Conservation (phyloP, 2,329 filamentous ascomycete species). For the Xylaria sp. region DNA sequence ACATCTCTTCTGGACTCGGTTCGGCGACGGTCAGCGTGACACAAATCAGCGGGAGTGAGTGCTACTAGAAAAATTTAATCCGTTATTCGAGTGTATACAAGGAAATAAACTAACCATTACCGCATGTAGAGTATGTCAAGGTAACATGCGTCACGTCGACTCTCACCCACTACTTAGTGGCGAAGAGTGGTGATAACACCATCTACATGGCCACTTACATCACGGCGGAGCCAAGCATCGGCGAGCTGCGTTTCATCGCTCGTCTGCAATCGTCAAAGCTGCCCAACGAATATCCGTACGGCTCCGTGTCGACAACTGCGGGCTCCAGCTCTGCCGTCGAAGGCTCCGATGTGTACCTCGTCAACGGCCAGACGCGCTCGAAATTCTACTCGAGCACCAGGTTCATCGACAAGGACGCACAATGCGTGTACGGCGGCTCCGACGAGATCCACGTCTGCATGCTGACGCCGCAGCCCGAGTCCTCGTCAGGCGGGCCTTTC, state of each 20-base stretch:
- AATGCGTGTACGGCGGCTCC: constrained; percentile 67
- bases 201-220: constrained; percentile 73
- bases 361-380: constrained; percentile 71
- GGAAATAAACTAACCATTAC: constrained; percentile 5
- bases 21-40: constrained; percentile 63
- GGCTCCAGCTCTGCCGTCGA: constrained; percentile 65
- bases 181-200: constrained; percentile 68
- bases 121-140: constrained; percentile 61
- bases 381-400: constrained; percentile 77
- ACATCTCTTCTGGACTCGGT: constrained; percentile 70
- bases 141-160: constrained; percentile 69
- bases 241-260: constrained; percentile 73
- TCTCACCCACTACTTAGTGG: constrained; percentile 73
- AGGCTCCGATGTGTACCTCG: constrained; percentile 68
- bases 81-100: neutral
- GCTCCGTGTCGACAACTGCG: constrained; percentile 65
- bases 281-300: constrained; percentile 65
- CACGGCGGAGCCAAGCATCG: constrained; percentile 64
- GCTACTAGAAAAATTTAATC: neutral
- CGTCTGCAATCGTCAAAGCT: constrained; percentile 64
- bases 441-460: constrained; percentile 68
- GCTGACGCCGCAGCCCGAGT: constrained; percentile 67
- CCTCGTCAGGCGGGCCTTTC: constrained; percentile 74
- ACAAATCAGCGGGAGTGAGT: constrained; percentile 48
- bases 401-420: constrained; percentile 75